Evolutionary conservation across 78 protist genomes (phyloP), one percentile per base, ranked within the genome.

Genomic region (Isochrysis galbana): DNA sequence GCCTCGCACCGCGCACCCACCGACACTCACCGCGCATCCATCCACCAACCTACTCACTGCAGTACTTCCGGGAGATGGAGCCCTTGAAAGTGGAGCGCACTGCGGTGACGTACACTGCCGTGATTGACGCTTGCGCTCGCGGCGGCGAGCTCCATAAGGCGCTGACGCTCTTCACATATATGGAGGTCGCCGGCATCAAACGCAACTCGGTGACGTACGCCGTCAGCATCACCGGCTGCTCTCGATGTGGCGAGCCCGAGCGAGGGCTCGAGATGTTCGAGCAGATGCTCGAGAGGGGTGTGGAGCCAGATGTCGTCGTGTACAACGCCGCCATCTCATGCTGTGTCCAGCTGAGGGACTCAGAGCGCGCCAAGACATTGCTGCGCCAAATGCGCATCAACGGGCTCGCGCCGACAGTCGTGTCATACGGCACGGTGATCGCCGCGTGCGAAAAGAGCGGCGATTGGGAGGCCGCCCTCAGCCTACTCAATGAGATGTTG

Each of bases 381-480:
- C 55, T 83, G 69, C 39, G 5, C 29, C 42, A 83, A 39, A 83
- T 83, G 89, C 67, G 42, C n/a, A 2, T 2, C 38, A 14, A 5
- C 42, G 89, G 89, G 34, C 41, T 46, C 69, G 38, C 21, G 5
- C 69, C 89, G 42, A n/a, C 51, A 1, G 89, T 22, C 10, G 41
- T 46, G 21, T 32, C 89, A 25, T 83, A 46, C 89, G 61, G 70
- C 70, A 61, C 61, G 5, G 89, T 39, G 22, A 83, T 83, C 89
- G 36, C 89, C 89, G 89, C 89, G 55, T 83, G 89, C 89, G 67
- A 46, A 26, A 83, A 83, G 67, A 61, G 67, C 19, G 41, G 67
- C 26, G 44, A 83, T 34, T 83, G 89, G 89, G 42, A 19, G 51
- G 5, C 61, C 61, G 89, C 89, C 29, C 89, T 83, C 26, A 61